Base-by-base conservation (phyloP, 371 early-diverging fungal species). In the Coemansia sp. region DNA sequence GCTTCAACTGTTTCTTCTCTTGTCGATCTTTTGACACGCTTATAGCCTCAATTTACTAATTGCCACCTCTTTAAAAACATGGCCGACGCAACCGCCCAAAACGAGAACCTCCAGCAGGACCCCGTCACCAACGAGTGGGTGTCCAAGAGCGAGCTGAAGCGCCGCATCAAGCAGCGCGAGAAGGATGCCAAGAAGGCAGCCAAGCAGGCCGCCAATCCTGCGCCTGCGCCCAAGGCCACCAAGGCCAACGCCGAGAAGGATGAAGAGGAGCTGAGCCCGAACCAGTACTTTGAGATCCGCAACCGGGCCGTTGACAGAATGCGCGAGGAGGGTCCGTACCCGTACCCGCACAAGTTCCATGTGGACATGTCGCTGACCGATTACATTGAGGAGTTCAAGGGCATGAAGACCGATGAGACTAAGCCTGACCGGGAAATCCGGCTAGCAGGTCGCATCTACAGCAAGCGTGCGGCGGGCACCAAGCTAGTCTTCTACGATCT, bases 271-370 rank as follows among this genome's bases (percentile, higher is more conserved):
- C 67, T 82, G 53, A 74, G 58, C 65, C 82, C 82, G 51, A 92
- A 92, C 84, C 91, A 94, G 90, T 98, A 97, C 90, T 98, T 96
- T 86, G 99, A 98, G 82, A 86, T 94, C 78, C 90, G 99, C 70
- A 89, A 89, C 75, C 90, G 90, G 84, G 84, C 86, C 23, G 86
- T 98, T 69, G 86, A 85, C 68, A 86, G 90, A 84, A 84, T 94
- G 67, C 91, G 93, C 70, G 86, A 86, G 69, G 80, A 89, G 68
- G 86, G 85, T 44, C 92, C 93, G 72, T 87, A 86, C 71, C 97
- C 97, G 54, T 98, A 97, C 78, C 99, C 99, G 63, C 94, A 98
- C 91, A 98, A 98, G 87, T 98, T 96, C 90, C 82, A 94, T 59
- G 98, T 97, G 51, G 80, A 87, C 48, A 82, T 93, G 79, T 90